A percentile compares a stretch with the other conserved stretches of the same genome.
These are phyloP conservation scores for Fusarium tupiense DNA, from an alignment of 2,329 filamentous ascomycete species.

Conservation along the genomic window DNA sequence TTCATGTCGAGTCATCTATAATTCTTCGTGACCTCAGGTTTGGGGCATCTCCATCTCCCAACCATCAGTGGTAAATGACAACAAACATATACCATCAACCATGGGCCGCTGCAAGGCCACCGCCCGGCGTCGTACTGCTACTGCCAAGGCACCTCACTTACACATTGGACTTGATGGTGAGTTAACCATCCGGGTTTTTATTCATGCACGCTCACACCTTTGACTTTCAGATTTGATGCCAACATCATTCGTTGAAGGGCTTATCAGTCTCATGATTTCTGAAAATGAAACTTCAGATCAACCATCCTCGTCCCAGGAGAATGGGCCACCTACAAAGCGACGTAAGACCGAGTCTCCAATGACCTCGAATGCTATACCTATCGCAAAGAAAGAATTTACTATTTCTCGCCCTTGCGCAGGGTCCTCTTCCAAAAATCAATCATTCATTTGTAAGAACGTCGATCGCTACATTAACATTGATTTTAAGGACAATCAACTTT, in stretches of 20 bases:
- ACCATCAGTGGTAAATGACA: background rate
- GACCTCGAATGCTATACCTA: constrained; percentile 34
- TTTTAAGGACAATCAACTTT: constrained; percentile 15
- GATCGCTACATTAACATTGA: constrained; percentile 36
- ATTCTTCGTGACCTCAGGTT: background rate
- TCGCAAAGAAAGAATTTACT: constrained; percentile 40
- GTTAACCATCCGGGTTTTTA: constrained; percentile 8
- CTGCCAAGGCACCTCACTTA: background rate
- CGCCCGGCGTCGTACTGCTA: background rate
- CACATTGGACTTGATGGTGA: constrained; percentile 42
- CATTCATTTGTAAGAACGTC: constrained; percentile 27
- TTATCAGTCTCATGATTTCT: constrained; percentile 35
- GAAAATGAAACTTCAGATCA: constrained; percentile 9
- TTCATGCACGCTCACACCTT: background rate
- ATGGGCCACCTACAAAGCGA: constrained; percentile 45
- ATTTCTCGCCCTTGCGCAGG: constrained; percentile 42
- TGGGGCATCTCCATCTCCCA: background rate
- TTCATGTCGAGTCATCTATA: constrained; percentile 5
- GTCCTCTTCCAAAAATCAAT: background rate
- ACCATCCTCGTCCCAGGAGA: constrained; percentile 6
- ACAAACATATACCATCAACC: background rate
- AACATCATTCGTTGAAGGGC: constrained; percentile 30
- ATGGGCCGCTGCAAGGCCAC: constrained; percentile 30
- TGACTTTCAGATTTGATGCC: constrained; percentile 40
- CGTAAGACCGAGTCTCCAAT: constrained; percentile 40